These are phyloP conservation scores for Trichosporon coremiiforme DNA, from an alignment of 1,284 basidiomycete species.

Conservation along the genomic window DNA sequence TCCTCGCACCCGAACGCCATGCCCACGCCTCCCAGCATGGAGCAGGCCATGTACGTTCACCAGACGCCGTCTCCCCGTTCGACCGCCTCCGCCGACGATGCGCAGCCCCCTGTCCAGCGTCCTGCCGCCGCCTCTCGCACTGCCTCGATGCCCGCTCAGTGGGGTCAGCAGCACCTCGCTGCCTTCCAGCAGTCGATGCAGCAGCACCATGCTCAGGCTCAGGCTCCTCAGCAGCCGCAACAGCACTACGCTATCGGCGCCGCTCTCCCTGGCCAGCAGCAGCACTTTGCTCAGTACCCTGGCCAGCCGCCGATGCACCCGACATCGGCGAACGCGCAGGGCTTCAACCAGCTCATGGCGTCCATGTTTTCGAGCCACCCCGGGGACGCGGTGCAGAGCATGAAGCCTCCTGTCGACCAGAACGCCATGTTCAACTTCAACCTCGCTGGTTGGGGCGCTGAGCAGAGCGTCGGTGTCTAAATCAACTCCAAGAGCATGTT, in stretches of 20 bases:
- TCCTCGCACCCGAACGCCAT: conserved; percentile 31
- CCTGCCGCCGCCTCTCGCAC: conserved; percentile 22
- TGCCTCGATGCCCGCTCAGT: conserved; percentile 25
- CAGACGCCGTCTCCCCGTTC: conserved; percentile 44
- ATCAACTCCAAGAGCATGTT: not conserved
- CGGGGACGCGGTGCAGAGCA: not conserved
- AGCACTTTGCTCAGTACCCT: conserved; percentile 2
- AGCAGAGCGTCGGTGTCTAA: conserved; percentile 30
- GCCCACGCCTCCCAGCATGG: conserved; percentile 40
- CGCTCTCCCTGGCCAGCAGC: conserved; percentile 24
- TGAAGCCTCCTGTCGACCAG: conserved; percentile 6
- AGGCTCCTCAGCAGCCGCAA: conserved; percentile 27
- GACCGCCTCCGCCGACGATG: conserved; percentile 26
- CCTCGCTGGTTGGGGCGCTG: conserved; percentile 14
- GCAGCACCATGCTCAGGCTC: conserved; percentile 30
- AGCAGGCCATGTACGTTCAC: conserved; percentile 31
- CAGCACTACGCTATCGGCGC: conserved; percentile 19
- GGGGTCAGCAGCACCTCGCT: conserved; percentile 38
- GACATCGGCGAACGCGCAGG: not conserved
- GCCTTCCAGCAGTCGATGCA: conserved; percentile 42
- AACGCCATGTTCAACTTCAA: conserved; percentile 17
- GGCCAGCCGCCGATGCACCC: conserved; percentile 1
- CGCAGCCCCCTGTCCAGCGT: conserved; percentile 24
- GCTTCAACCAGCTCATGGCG: conserved; percentile 33
- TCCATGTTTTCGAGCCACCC: conserved; percentile 42